Evolutionary conservation across 371 early-diverging fungal genomes (phyloP).

Genomic region (Capniomyces stellatus): DNA sequence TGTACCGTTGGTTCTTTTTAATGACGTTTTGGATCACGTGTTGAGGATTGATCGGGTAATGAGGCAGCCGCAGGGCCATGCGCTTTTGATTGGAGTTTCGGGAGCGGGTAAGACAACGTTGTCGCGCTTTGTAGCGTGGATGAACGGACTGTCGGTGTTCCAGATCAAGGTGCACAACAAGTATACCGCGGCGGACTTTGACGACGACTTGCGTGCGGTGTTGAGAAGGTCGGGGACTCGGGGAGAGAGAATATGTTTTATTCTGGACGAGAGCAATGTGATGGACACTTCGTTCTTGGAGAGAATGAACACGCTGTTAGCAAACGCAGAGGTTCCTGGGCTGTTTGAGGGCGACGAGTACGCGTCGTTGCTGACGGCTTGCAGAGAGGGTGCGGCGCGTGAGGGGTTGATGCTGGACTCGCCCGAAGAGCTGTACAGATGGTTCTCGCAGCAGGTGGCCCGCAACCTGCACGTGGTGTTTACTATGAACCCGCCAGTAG

Average conservation of each 20-base stretch:
- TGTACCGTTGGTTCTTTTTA: conserved; percentile 85
- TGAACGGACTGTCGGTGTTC: conserved; percentile 92
- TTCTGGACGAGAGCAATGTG: conserved; percentile 95
- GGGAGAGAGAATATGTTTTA: conserved; percentile 95
- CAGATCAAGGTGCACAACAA: conserved; percentile 93
- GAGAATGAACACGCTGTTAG: conserved; percentile 95
- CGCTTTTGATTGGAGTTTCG: conserved; percentile 92
- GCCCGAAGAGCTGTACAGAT: conserved; percentile 86
- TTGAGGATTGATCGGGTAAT: conserved; percentile 96
- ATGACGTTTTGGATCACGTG: conserved; percentile 94
- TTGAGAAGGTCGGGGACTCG: conserved; percentile 87
- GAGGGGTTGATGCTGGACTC: conserved; percentile 91
- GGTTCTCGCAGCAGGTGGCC: conserved; percentile 95
- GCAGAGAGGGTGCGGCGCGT: conserved; percentile 84
- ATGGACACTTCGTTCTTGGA: conserved; percentile 92
- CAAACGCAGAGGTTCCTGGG: conserved; percentile 97
- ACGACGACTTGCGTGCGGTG: conserved; percentile 85
- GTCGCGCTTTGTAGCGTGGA: conserved; percentile 96
- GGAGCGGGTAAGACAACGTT: conserved; percentile 94
- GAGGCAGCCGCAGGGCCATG: conserved; percentile 93
- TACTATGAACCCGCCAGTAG: conserved; percentile 97
- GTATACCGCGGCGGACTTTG: conserved; percentile 92
- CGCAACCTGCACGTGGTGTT: conserved; percentile 95
- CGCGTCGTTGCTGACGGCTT: conserved; percentile 80
- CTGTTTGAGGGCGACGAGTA: conserved; percentile 97